Evolutionary conservation across 345 rosid genomes (phyloP).

Genomic region (Mangifera indica): DNA sequence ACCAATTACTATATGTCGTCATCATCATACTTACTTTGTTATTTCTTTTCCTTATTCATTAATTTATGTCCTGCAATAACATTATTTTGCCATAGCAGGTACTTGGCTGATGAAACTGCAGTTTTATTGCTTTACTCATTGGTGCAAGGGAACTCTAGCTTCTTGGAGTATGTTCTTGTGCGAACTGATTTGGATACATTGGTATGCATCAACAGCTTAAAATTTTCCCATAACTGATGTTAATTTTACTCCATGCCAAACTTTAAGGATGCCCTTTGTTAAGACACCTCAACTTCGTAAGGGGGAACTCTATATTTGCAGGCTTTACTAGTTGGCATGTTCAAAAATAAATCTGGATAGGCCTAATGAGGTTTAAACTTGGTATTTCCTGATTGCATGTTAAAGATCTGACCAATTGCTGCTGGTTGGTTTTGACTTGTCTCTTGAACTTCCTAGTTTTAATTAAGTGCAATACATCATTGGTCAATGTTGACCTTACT

Average conservation of each 20-base stretch:
- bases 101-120: conserved; percentile 88
- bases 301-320: background rate
- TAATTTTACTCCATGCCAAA: background rate
- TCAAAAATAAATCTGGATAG: background rate
- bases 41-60: background rate
- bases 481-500: background rate
- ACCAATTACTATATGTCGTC: background rate
- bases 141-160: conserved; percentile 86
- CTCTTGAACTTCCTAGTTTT: background rate
- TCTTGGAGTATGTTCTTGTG: conserved; percentile 93
- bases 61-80: conserved; percentile 5
- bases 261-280: background rate
- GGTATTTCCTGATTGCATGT: background rate
- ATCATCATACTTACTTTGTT: background rate
- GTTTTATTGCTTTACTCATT: conserved; percentile 85
- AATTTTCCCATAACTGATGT: conserved; percentile 1
- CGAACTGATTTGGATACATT: conserved; percentile 94
- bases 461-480: background rate
- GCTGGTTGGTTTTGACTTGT: background rate
- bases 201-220: conserved; percentile 50
- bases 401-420: background rate
- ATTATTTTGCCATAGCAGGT: conserved; percentile 48
- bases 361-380: background rate
- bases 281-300: background rate
- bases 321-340: background rate